Evolutionary conservation across 257 asterid species (phyloP), one percentile per base, ranked within the genome.

Genomic region (Solanum acaule): DNA sequence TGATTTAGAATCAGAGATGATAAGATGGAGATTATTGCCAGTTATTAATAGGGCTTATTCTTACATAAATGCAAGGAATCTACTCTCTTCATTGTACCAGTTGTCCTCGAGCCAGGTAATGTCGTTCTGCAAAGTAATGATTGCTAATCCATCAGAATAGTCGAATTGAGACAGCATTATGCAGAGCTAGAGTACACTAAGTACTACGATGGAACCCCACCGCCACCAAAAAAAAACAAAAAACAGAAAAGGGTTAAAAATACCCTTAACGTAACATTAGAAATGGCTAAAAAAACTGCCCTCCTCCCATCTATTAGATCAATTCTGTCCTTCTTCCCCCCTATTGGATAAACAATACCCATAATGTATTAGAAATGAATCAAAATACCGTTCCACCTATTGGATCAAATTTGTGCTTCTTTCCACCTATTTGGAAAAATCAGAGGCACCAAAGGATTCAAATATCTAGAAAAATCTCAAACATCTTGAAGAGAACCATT

Each of bases 21-120:
- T 46, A 27, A 15, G 35, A 42, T 44, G 85, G 65, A 78, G 37
- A 44, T 44, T 44, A 44, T 40, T 79, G 67, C 31, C 67, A 27
- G 65, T 40, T 34, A 77, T 44, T 49, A 77, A 52, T 33, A 72
- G 34, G 38, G 40, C 23, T 42, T 68, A 83, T 81, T 33, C 99
- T 95, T 94, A 95, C 99, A 98, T 93, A 88, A 96, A 96, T 87
- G 99, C 98, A 37, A 96, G 96, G 92, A 95, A 95, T 96, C 92
- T 96, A 89, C 99, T 95, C 91, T 96, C 99, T 33, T 20, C 31
- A 86, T 95, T 95, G 83, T 87, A 95, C 98, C 99, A 96, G 93
- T 95, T 95, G 91, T 95, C 94, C 91, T 95, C 99, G 56, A 95
- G 99, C 99, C 99, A 96, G 27, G 99, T 95, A 89, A 96, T 95